These are phyloP conservation scores for Arthrobotrys iridis DNA, from an alignment of 2,329 filamentous ascomycete genomes.

Conservation along the genomic window DNA sequence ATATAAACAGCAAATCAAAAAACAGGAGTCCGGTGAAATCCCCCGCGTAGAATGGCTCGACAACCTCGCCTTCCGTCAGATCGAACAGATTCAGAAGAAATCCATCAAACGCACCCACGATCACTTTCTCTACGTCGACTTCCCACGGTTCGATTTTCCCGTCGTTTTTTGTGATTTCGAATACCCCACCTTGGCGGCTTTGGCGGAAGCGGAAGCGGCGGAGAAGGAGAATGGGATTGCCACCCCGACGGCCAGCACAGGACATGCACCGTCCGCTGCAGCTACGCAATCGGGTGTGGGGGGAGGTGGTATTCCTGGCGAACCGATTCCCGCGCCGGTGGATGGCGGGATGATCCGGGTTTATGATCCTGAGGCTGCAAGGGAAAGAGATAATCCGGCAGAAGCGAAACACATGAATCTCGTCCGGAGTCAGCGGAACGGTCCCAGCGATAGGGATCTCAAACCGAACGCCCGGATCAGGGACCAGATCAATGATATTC, in stretches of 20 bases:
- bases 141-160: conserved; percentile 94
- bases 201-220: conserved; percentile 20
- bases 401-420: conserved; percentile 93
- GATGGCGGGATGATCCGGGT: conserved; percentile 78
- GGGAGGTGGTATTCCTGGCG: conserved; percentile 31
- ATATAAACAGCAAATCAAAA: conserved; percentile 83
- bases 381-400: conserved; percentile 83
- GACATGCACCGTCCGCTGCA: conserved; percentile 62
- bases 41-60: conserved; percentile 94
- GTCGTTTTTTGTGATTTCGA: conserved; percentile 95
- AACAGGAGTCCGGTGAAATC: conserved; percentile 98
- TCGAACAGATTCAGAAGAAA: conserved; percentile 75
- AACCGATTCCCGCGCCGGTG: conserved; percentile 41
- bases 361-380: conserved; percentile 91
- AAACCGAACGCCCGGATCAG: conserved; percentile 96
- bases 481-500: conserved; percentile 88
- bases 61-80: conserved; percentile 87
- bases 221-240: conserved; percentile 35
- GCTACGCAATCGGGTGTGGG: neutral
- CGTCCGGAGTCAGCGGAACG: conserved; percentile 89
- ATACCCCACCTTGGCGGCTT: conserved; percentile 66
- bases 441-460: conserved; percentile 91
- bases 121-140: conserved; percentile 87
- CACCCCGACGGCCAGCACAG: conserved; percentile 60
- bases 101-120: conserved; percentile 64